phyloP scores from a whole-genome alignment of 2,329 filamentous ascomycete species.

The Aspergillus vadensis region DNA sequence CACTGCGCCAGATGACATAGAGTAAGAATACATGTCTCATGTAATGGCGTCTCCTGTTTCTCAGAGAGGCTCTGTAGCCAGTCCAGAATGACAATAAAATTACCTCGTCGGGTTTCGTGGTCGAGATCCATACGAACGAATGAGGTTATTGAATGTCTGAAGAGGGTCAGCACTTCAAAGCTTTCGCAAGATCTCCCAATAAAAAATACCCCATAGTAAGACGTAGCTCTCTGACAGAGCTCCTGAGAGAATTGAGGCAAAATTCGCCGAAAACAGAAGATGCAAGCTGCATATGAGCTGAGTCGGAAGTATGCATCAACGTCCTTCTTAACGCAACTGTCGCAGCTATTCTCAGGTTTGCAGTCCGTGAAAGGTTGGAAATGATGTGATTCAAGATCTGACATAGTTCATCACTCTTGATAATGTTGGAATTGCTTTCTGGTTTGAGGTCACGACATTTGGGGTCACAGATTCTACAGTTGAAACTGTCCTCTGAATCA shows the following conservation, averaged over 20 bases:
- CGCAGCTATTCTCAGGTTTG: slow-evolving; percentile 66
- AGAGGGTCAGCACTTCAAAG: slow-evolving; percentile 9
- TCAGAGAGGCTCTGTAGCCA: slow-evolving; percentile 73
- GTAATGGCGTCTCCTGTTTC: slow-evolving; percentile 65
- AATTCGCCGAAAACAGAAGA: slow-evolving; percentile 72
- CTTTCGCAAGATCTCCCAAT: too few relatives aligned
- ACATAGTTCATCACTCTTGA: slow-evolving; percentile 39
- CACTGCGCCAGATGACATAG: slow-evolving; percentile 81
- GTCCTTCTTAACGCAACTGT: slow-evolving; percentile 72
- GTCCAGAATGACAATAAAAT: slow-evolving; percentile 70
- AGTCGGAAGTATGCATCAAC: slow-evolving; percentile 64
- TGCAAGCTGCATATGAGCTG: slow-evolving; percentile 66
- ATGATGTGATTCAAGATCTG: slow-evolving; percentile 48
- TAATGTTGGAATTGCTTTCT: slow-evolving; percentile 15
- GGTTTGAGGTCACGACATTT: slow-evolving; percentile 23
- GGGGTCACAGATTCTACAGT: slow-evolving; percentile 43
- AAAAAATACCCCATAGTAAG: slow-evolving; percentile 68
- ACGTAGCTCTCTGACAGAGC: slow-evolving; percentile 81
- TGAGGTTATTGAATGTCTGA: slow-evolving; percentile 62
- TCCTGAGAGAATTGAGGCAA: slow-evolving; percentile 78
- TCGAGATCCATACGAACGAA: slow-evolving; percentile 62
- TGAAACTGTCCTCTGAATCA: slow-evolving; percentile 27
- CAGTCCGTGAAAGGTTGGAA: slow-evolving; percentile 50
- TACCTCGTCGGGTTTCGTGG: slow-evolving; percentile 56
- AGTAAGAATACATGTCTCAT: slow-evolving; percentile 82